Base-by-base conservation (phyloP, 225 moss, liverwort and hornwort genomes). In the Polytrichum commune region DNA sequence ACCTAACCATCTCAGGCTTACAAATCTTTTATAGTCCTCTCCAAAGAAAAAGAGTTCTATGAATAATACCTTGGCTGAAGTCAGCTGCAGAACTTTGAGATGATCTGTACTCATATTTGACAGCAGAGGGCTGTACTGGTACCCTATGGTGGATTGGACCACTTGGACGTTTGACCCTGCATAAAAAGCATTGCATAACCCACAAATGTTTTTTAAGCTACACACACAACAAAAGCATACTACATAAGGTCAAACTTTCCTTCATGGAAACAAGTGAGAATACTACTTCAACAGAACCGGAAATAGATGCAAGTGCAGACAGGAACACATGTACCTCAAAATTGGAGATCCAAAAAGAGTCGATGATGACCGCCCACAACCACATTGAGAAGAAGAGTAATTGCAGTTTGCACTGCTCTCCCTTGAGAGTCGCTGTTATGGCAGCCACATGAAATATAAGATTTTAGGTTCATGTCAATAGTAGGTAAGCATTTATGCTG, bases 81-180 rank as follows among this genome's bases (percentile, higher is more conserved):
- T 87, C 87, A 72, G 58, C 72, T 26, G 81, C 27, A 70, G 78
- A 78, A 6, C 22, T 20, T 53, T 83, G 74, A 63, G 87, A 87
- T 27, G 78, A 73, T 72, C 81, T 87, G 33, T 84, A 87, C 63
- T 87, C 87, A 75, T 87, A 87, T 72, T 87, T 87, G 27, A 87
- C 66, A 69, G 87, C 78, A 72, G 66, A 72, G 74, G 81, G 81
- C 74, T 80, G 87, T 3, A 87, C 79, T 30, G 83, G 78, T 53
- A 78, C 74, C 76, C 76, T 74, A 54, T 61, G 78, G 65, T 71
- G 62, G 19, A 71, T 60, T 35, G 69, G 54, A 62, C 63, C 35
- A 32, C 75, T 71, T 74, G 35, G 73, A 60, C 72, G 76, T 55
- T 78, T 76, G 33, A 76, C 46, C 66, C 86, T 86, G 70, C 24